A percentile compares a stretch with the other conserved stretches of the same genome.
Conservation (phyloP, 2,329 filamentous ascomycete species). For the Ceratocystis alfenasii region DNA sequence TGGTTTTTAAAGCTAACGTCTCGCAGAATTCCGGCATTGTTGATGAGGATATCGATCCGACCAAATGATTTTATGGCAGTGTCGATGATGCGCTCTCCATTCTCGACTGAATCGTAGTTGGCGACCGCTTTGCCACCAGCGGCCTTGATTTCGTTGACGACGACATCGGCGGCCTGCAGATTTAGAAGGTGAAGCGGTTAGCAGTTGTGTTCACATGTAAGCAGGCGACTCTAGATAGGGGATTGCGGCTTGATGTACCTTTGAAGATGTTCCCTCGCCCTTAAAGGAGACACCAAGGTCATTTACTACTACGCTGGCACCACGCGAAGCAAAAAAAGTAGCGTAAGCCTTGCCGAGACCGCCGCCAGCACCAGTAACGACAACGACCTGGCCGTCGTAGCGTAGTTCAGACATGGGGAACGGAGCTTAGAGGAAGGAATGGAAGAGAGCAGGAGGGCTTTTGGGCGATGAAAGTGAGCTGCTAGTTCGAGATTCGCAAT, state of each 20-base stretch:
- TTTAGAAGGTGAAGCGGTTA: background rate
- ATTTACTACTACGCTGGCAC: conserved; percentile 92
- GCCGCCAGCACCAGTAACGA: conserved; percentile 70
- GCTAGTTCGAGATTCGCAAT: background rate
- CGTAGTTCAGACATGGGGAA: conserved; percentile 55
- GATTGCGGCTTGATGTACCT: conserved; percentile 44
- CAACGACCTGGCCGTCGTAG: conserved; percentile 73
- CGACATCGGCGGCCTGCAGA: conserved; percentile 62
- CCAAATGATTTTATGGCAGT: conserved; percentile 71
- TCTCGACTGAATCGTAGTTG: conserved; percentile 92
- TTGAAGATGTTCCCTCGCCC: conserved; percentile 76
- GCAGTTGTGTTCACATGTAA: background rate
- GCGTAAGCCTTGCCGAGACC: conserved; percentile 74
- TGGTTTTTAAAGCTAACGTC: conserved; percentile 99
- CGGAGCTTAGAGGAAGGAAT: background rate
- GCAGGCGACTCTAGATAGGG: background rate
- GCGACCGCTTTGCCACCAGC: conserved; percentile 90
- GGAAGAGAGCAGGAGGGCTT: background rate
- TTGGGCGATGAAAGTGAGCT: background rate
- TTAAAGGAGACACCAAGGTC: conserved; percentile 89
- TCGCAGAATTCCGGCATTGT: conserved; percentile 92
- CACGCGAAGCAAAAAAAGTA: conserved; percentile 79
- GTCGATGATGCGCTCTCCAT: conserved; percentile 88
- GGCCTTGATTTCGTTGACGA: conserved; percentile 71
- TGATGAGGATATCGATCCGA: conserved; percentile 87